Evolutionary conservation across 768 basidiomycete species (phyloP).

Genomic region (Leccinellum rugosiceps): DNA sequence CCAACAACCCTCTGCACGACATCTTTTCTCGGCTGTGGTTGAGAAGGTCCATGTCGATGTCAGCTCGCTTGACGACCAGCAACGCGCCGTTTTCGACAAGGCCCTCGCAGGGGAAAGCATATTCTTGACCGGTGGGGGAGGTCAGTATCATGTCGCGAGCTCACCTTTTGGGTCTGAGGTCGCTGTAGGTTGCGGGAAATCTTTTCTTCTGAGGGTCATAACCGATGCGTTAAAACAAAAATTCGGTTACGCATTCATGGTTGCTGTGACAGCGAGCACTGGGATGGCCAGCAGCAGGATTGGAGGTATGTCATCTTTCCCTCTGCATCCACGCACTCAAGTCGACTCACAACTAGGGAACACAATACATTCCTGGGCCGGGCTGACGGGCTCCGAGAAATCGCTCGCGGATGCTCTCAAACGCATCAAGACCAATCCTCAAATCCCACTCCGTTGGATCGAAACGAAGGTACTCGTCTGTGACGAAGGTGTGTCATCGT

Average conservation of each 20-base stretch:
- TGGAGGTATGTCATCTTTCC: neutral
- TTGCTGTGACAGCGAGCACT: neutral
- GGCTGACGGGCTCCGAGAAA: neutral
- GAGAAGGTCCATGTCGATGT: neutral
- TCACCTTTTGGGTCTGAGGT: neutral
- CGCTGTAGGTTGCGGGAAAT: neutral
- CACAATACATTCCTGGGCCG: neutral
- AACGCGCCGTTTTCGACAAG: neutral
- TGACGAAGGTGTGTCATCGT: neutral
- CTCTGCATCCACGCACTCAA: too few relatives aligned
- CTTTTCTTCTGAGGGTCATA: neutral
- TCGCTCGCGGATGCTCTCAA: neutral
- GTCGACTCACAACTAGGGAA: neutral
- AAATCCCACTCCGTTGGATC: neutral
- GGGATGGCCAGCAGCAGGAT: neutral
- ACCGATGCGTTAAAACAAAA: neutral
- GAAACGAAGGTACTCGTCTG: neutral
- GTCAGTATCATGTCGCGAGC: neutral
- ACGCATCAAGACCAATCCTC: neutral
- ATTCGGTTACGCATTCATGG: neutral
- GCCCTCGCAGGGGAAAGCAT: neutral
- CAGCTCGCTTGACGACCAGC: neutral
- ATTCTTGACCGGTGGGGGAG: neutral
- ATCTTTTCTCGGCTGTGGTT: neutral
- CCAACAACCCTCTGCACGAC: neutral